Conservation (phyloP, 2,329 filamentous ascomycete genomes). For the Diplocarpon rosae region DNA sequence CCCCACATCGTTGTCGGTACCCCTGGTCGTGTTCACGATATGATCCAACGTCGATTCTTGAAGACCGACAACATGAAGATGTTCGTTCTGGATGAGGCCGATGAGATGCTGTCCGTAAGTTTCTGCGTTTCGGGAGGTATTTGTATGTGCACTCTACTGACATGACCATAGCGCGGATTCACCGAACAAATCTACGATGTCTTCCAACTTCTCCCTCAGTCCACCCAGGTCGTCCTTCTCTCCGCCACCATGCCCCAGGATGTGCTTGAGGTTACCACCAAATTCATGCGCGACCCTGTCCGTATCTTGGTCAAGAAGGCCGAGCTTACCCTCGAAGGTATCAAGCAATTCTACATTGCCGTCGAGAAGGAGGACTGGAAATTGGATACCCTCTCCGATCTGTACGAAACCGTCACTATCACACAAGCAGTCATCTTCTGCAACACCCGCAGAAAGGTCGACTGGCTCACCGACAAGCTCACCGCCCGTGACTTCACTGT, state of each 20-base stretch:
- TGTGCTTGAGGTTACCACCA: conserved; percentile 97
- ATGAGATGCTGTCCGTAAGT: conserved; percentile 92
- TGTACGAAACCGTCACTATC: conserved; percentile 99
- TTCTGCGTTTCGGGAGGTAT: neutral
- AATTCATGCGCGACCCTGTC: conserved; percentile 99
- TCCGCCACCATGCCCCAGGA: conserved; percentile 99
- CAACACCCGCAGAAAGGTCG: conserved; percentile 99
- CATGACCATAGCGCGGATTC: conserved; percentile 67
- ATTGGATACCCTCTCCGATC: conserved; percentile 94
- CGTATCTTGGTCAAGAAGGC: conserved; percentile 99
- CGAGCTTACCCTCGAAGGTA: conserved; percentile 98
- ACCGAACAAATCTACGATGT: conserved; percentile 99
- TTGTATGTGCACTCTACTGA: conserved; percentile 26
- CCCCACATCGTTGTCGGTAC: conserved; percentile 97
- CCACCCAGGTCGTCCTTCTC: conserved; percentile 94
- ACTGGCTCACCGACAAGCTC: conserved; percentile 99
- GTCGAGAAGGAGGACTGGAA: conserved; percentile 99
- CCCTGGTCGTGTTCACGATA: conserved; percentile 96
- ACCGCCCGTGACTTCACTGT: conserved; percentile 98
- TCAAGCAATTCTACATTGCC: conserved; percentile 99
- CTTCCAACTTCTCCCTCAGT: conserved; percentile 96
- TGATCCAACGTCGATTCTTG: conserved; percentile 96
- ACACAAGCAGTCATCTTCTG: conserved; percentile 99
- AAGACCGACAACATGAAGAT: conserved; percentile 99
- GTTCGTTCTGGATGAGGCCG: conserved; percentile 98